Base-by-base conservation (phyloP, 176 grass and related monocot genomes). In the Microstegium vimineum region DNA sequence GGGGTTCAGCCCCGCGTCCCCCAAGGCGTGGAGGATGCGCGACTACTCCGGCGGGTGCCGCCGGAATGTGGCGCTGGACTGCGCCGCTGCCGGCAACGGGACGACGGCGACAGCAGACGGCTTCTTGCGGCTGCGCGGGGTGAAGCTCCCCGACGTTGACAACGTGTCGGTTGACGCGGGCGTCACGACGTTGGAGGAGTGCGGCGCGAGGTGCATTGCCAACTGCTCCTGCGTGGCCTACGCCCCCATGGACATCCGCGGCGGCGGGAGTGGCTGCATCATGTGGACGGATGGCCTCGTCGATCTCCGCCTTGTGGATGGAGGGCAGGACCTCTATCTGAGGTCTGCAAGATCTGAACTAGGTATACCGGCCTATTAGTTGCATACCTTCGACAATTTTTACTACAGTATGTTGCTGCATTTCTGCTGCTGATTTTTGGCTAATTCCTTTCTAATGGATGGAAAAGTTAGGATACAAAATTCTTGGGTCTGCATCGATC, bases 171-270 rank as follows among this genome's bases (percentile, higher is more conserved):
- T 61, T 17, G 85, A 94, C 72, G 20, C 4, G 10, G 15, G 18
- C 18, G 40, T 40, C 2, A 65, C 12, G 13, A 65, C 12, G 13
- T 1, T 90, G 75, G 43, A 87, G 73, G 14, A 62, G 72, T 88
- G 77, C 69, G 8, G 64, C 6, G 81, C 43, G 38, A 30, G 77
- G 60, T 94, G 89, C 77, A 20, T 26, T 0, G 56, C 60, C 33
- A 85, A 94, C 76, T 91, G 92, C 20, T 94, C 92, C 1, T 91
- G 89, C 37, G 3, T 81, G 33, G 92, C 89, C 26, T 94, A 89
- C 54, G 86, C 92, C 0, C 6, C 70, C 0, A 49, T 15, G 0
- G 15, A 75, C 18, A 75, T 87, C 54, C 2, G 42, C 4, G 74
- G 73, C 0, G 80, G 26, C 0, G 31, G 81, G 18, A 65, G 15